A percentile compares a stretch with the other conserved stretches of the same genome.
These are phyloP conservation scores for Chlorella sorokiniana DNA, from an alignment of 139 green algal species.

Conservation along the genomic window DNA sequence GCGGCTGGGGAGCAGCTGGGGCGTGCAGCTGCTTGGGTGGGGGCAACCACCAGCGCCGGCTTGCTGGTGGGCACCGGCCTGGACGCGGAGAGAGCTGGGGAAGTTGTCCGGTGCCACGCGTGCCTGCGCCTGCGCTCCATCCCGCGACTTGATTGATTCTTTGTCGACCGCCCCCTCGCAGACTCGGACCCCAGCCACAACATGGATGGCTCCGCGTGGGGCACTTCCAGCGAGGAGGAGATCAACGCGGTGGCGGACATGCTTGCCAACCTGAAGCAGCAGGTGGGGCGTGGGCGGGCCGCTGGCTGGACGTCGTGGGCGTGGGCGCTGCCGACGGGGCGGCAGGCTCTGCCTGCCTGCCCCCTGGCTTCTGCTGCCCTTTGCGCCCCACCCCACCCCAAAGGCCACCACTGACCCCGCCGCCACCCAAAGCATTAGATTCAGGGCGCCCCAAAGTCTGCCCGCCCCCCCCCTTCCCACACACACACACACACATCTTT, in stretches of 20 bases:
- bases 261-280: slow-evolving; percentile 44
- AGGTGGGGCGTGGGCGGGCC: neutral
- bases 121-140: too few relatives aligned
- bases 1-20: neutral
- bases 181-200: neutral
- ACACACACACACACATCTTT: neutral
- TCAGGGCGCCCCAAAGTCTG: too few relatives aligned
- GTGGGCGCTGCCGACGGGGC: too few relatives aligned
- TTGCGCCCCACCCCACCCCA: neutral
- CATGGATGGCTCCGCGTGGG: neutral
- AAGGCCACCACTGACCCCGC: too few relatives aligned
- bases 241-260: slow-evolving; percentile 6
- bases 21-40: neutral
- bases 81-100: too few relatives aligned
- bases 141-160: too few relatives aligned
- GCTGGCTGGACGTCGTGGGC: neutral
- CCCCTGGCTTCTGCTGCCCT: neutral
- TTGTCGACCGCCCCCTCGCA: neutral
- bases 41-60: neutral
- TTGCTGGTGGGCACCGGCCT: too few relatives aligned
- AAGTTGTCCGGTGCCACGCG: too few relatives aligned
- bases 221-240: slow-evolving; percentile 8
- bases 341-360: neutral
- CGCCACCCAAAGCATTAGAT: too few relatives aligned
- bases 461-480: too few relatives aligned